Conservation (phyloP, 208 protist genomes). For the Novymonas esmeraldas region DNA sequence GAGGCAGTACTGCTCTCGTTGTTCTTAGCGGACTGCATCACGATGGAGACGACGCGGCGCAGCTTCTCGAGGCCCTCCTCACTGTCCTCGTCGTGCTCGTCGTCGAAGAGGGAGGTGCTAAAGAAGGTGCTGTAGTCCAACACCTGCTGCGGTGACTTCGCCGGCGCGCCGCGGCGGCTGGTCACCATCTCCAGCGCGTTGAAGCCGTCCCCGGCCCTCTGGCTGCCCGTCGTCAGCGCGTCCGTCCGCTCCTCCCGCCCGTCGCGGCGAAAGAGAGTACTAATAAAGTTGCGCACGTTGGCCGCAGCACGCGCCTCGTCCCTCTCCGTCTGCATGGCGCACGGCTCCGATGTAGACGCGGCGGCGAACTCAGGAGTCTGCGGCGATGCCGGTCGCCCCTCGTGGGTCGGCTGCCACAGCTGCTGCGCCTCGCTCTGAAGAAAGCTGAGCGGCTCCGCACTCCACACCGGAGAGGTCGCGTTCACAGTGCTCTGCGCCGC, state of each 20-base stretch:
- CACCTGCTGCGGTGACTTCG: conserved; percentile 27
- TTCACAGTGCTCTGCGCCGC: not conserved
- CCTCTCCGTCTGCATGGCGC: conserved; percentile 16
- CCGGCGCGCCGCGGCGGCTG: conserved; percentile 16
- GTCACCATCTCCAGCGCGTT: conserved; percentile 40
- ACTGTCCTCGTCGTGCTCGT: conserved; percentile 48
- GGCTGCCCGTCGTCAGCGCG: conserved; percentile 9
- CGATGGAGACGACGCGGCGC: conserved; percentile 39
- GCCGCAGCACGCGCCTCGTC: conserved; percentile 25
- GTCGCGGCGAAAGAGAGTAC: conserved; percentile 31
- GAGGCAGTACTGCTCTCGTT: conserved; percentile 12
- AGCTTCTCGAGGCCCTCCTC: conserved; percentile 38
- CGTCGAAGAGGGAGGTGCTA: conserved; percentile 37
- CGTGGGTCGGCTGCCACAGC: not conserved
- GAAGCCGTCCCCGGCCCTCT: conserved; percentile 31
- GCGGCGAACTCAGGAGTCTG: conserved; percentile 23
- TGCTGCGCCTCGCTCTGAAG: not conserved
- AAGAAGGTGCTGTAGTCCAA: conserved; percentile 39
- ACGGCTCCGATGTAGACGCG: conserved; percentile 29
- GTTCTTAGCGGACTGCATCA: conserved; percentile 42
- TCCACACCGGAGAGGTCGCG: not conserved
- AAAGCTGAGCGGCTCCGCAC: not conserved
- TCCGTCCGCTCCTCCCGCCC: conserved; percentile 2
- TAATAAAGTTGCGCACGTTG: conserved; percentile 42
- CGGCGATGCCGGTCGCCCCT: conserved; percentile 5